These are phyloP conservation scores for Adansonia madagascariensis DNA, from an alignment of 441 rosid genomes.

Conservation along the genomic window DNA sequence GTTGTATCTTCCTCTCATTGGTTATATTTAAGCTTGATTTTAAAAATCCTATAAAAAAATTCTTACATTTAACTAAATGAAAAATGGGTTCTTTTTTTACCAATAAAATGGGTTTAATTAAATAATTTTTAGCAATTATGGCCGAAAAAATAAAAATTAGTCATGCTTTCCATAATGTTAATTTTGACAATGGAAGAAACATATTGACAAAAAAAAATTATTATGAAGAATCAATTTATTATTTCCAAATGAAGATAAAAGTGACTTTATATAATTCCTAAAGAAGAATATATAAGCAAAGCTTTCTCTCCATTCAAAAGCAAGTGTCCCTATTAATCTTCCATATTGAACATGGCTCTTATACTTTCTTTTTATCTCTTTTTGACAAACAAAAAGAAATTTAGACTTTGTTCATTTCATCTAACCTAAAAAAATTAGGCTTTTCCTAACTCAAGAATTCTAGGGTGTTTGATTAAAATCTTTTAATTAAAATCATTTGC, in stretches of 20 bases:
- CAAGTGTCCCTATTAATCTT: not conserved
- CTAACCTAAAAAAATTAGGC: not conserved
- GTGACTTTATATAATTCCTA: not conserved
- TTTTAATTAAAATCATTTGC: not conserved
- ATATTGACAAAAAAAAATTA: not conserved
- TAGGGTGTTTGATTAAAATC: not conserved
- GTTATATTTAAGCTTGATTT: no score
- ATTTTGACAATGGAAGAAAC: not conserved
- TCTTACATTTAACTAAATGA: not conserved
- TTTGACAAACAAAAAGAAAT: slow-evolving; percentile 6
- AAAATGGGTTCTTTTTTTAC: not conserved
- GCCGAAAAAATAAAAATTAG: not conserved
- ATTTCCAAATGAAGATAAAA: not conserved
- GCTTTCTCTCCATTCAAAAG: not conserved
- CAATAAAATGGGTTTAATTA: not conserved
- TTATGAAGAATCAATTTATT: not conserved
- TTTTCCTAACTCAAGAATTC: not conserved
- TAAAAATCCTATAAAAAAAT: no score
- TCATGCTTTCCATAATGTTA: not conserved
- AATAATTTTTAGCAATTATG: not conserved
- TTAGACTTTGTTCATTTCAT: not conserved
- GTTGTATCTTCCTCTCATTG: not conserved
- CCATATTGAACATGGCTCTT: not conserved
- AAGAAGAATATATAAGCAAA: not conserved
- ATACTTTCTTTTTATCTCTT: not conserved